phyloP scores from a whole-genome alignment of 2,329 filamentous ascomycete genomes.

The Venturia aucupariae region DNA sequence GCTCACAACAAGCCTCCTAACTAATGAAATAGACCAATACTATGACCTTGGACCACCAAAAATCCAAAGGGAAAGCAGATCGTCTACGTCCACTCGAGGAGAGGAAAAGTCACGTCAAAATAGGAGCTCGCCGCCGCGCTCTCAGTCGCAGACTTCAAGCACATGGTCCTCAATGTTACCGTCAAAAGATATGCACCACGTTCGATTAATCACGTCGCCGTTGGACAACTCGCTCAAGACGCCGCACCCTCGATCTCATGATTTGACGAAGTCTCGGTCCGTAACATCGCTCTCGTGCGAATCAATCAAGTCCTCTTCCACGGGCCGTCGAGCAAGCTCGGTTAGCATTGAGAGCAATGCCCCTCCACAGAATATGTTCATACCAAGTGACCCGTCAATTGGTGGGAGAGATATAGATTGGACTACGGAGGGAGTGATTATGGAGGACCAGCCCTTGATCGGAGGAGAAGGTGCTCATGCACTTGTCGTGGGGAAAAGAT shows the following conservation, averaged over 20 bases:
- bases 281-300: neutral
- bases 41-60: neutral
- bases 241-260: neutral
- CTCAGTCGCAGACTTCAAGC: neutral
- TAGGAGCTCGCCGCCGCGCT: neutral
- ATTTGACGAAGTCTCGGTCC: neutral
- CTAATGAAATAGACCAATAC: neutral
- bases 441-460: neutral
- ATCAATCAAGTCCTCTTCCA: neutral
- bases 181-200: too few relatives aligned
- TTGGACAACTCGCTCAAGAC: neutral
- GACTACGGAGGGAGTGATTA: neutral
- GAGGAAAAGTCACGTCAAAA: neutral
- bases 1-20: neutral
- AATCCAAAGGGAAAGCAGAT: neutral
- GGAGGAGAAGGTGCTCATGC: neutral
- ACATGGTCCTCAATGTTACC: neutral
- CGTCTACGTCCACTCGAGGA: neutral
- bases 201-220: neutral
- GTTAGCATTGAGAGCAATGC: neutral
- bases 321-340: neutral
- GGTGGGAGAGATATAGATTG: neutral
- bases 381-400: neutral
- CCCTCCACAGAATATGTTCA: neutral
- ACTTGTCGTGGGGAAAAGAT: neutral